Percentiles rank a stretch among this genome's conserved stretches.
These are phyloP conservation scores for Neopestalotiopsis rosae DNA, from an alignment of 2,329 filamentous ascomycete species.

Conservation along the genomic window DNA sequence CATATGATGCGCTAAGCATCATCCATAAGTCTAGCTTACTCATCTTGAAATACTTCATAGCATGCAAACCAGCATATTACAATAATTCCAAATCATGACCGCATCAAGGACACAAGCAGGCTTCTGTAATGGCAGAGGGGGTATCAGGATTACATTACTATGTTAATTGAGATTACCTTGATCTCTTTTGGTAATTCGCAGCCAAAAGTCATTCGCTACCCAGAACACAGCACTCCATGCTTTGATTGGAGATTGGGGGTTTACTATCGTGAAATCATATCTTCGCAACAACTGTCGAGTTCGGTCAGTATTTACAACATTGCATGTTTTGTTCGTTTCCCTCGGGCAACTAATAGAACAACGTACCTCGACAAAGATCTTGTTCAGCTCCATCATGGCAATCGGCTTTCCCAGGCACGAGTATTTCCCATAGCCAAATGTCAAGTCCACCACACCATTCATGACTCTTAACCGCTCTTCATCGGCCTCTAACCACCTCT, in stretches of 20 bases:
- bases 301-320: not conserved
- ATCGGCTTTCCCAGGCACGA: slow-evolving; percentile 49
- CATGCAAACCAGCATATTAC: too few species aligned
- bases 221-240: slow-evolving; percentile 30
- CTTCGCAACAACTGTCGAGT: slow-evolving; percentile 25
- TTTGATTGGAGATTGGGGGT: slow-evolving; percentile 26
- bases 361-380: slow-evolving; percentile 47
- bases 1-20: too few species aligned
- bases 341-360: not conserved
- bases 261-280: slow-evolving; percentile 30
- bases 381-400: slow-evolving; percentile 49
- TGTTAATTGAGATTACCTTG: not conserved
- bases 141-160: slow-evolving; percentile 3
- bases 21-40: too few species aligned
- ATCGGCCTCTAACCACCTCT: slow-evolving; percentile 47
- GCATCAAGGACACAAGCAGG: not conserved
- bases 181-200: slow-evolving; percentile 24
- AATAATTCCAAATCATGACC: too few species aligned
- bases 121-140: not conserved
- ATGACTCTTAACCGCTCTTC: slow-evolving; percentile 34
- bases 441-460: slow-evolving; percentile 40
- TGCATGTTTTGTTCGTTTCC: not conserved
- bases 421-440: slow-evolving; percentile 45
- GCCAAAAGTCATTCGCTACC: slow-evolving; percentile 30
- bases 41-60: too few species aligned